Evolutionary conservation across 2,329 filamentous ascomycete species (phyloP), one percentile per base, ranked within the genome.

Genomic region (Colletotrichum sp.): DNA sequence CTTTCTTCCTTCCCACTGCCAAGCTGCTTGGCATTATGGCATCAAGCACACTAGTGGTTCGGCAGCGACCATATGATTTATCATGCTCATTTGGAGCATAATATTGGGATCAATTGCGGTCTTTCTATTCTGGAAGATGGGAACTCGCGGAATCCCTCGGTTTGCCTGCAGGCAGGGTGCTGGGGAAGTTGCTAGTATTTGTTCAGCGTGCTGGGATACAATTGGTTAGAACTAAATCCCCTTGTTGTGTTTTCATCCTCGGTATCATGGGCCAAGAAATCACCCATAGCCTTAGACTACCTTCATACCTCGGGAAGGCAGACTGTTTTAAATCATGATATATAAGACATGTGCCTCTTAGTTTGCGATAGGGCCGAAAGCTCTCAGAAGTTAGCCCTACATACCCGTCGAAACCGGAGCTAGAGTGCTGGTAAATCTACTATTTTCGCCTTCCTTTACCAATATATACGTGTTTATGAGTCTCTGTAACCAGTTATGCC

Each of bases 281-380:
- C 6, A 13, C 0, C 3, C n/a, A 13, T 52, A 1, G 10, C 4
- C n/a, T 52, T 13, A 12, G 43, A 21, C n/a, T 52, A 0, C 10
- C 0, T n/a, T 2, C 12, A 52, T 21, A 13, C 6, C 0, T 21
- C 10, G 43, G 6, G 6, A 3, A 0, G 4, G 43, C n/a, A 13
- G 3, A 52, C 43, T 52, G 43, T 52, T 52, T 7, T 12, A 13
- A 13, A 52, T 52, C 43, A 52, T 13, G n/a, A 13, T 52, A 0
- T 0, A 52, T 52, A 52, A 21, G n/a, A 52, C n/a, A 52, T 52
- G 12, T 13, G 43, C 10, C 43, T 48, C 3, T 1, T 21, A 0
- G 6, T 21, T 21, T 13, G 43, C n/a, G 0, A 12, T 13, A 52
- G n/a, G 43, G 12, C 43, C 10, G 12, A 52, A 52, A 21, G 43